Conservation (phyloP, 768 basidiomycete species). For the Chalciporus chontae region DNA sequence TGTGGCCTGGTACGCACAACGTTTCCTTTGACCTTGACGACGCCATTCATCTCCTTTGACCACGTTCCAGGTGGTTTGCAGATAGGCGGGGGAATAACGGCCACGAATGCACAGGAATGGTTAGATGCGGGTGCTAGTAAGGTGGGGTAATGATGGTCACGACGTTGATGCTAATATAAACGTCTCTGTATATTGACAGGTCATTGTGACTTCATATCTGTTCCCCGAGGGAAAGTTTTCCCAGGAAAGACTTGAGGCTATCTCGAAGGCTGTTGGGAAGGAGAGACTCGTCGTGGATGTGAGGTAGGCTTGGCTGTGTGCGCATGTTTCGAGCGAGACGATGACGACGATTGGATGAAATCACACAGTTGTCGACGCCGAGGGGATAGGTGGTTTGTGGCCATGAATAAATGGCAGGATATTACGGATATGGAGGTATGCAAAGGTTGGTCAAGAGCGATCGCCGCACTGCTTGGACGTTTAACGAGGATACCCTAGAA, state of each 20-base stretch:
- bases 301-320: constrained; percentile 49
- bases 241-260: constrained; percentile 57
- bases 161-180: neutral
- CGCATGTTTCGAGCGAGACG: neutral
- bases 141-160: constrained; percentile 36
- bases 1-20: constrained; percentile 69
- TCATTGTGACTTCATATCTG: constrained; percentile 96
- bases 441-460: constrained; percentile 49
- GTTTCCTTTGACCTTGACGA: neutral
- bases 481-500: constrained; percentile 42
- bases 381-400: constrained; percentile 81
- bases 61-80: constrained; percentile 65
- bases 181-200: constrained; percentile 40
- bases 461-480: neutral
- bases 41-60: constrained; percentile 3
- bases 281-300: constrained; percentile 93
- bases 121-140: constrained; percentile 87
- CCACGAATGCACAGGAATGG: constrained; percentile 79
- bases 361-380: constrained; percentile 71
- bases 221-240: constrained; percentile 86
- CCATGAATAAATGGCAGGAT: constrained; percentile 99
- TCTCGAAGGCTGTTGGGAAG: constrained; percentile 69
- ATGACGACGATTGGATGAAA: neutral
- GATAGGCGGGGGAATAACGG: constrained; percentile 90
- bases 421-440: constrained; percentile 92